phyloP scores from a whole-genome alignment of 306 rosid genomes.

The Citrullus mucosospermus region DNA sequence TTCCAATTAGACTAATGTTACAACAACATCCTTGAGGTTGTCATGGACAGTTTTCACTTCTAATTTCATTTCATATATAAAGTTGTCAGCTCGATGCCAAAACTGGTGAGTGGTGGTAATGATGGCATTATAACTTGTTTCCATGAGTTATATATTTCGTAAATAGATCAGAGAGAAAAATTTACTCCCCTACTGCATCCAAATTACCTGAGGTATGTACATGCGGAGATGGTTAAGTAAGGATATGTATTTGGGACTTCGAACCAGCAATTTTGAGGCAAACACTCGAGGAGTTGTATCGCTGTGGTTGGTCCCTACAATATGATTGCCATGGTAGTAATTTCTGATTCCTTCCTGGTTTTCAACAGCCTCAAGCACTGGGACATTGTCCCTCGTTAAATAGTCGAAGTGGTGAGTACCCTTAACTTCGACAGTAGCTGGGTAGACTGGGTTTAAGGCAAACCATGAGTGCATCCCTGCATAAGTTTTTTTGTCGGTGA shows the following conservation, averaged over 20 bases:
- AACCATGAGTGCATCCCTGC: conserved; percentile 99
- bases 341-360: conserved; percentile 70
- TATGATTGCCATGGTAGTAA: conserved; percentile 92
- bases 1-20: neutral
- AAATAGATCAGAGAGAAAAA: neutral
- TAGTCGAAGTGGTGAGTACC: conserved; percentile 95
- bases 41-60: neutral
- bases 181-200: neutral
- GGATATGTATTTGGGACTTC: conserved; percentile 98
- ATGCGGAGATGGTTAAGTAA: conserved; percentile 93
- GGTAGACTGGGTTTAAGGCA: conserved; percentile 69
- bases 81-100: neutral
- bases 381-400: conserved; percentile 96
- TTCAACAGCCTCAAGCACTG: conserved; percentile 96
- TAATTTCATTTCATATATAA: neutral
- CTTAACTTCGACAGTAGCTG: conserved; percentile 91
- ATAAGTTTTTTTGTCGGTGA: conserved; percentile 92
- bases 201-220: conserved; percentile 79
- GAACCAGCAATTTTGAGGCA: conserved; percentile 77
- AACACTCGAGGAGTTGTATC: conserved; percentile 55
- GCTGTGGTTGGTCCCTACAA: conserved; percentile 54
- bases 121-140: neutral
- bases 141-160: neutral
- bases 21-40: neutral
- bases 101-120: neutral